Evolutionary conservation across 2,329 filamentous ascomycete genomes (phyloP).

Genomic region (Stachybotrys elegans): DNA sequence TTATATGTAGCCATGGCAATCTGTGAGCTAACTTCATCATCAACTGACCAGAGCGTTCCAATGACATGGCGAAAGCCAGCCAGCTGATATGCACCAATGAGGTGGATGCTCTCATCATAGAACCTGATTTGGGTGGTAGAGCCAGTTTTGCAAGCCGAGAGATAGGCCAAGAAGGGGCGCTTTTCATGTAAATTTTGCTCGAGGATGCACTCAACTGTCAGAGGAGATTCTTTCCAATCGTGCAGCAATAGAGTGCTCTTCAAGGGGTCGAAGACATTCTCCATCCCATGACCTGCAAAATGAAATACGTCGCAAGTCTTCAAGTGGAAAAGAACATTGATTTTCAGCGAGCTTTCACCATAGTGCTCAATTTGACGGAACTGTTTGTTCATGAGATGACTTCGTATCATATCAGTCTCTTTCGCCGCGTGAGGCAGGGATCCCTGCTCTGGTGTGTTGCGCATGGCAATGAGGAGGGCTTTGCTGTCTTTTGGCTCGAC

Average conservation of each 20-base stretch:
- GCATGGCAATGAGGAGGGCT: background rate
- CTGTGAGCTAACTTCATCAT: background rate
- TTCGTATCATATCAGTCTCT: background rate
- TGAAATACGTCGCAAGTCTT: constrained; percentile 29
- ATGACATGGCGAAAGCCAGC: background rate
- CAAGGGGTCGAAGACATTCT: constrained; percentile 3
- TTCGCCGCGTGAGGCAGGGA: background rate
- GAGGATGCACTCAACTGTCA: constrained; percentile 11
- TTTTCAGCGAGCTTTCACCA: constrained; percentile 7
- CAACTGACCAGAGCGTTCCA: background rate
- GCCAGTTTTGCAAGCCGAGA: constrained; percentile 31
- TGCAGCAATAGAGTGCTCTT: constrained; percentile 10
- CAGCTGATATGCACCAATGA: constrained; percentile 13
- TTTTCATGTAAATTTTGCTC: constrained; percentile 9
- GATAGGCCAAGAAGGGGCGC: constrained; percentile 28
- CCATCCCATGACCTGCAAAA: constrained; percentile 33
- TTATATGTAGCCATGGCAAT: background rate
- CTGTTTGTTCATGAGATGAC: background rate
- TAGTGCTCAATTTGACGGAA: background rate
- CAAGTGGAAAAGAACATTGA: constrained; percentile 18
- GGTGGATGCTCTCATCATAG: constrained; percentile 31
- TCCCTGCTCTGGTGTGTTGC: background rate
- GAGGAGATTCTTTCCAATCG: constrained; percentile 1
- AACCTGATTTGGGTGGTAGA: constrained; percentile 13
- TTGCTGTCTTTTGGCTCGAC: background rate